Conservation (phyloP, 768 basidiomycete genomes). For the Dioszegia hungarica region DNA sequence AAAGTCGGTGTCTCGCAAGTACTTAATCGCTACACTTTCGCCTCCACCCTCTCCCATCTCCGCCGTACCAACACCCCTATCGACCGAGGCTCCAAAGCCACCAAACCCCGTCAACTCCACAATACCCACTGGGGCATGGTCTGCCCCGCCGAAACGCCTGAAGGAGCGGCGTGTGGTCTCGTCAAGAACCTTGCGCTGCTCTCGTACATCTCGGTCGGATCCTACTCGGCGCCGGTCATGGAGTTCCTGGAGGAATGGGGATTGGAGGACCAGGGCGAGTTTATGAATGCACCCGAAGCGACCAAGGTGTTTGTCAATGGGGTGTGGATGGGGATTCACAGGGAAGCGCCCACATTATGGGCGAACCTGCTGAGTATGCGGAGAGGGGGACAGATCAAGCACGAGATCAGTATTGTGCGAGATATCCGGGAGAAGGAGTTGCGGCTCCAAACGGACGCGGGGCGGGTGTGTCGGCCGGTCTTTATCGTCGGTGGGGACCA, state of each 20-base stretch:
- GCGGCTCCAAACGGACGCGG: constrained; percentile 91
- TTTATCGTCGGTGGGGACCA: constrained; percentile 68
- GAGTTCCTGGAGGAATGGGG: constrained; percentile 99
- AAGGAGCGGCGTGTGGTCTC: constrained; percentile 98
- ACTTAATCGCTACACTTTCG: constrained; percentile 96
- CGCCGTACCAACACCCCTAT: constrained; percentile 97
- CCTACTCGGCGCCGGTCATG: constrained; percentile 84
- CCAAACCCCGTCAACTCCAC: constrained; percentile 96
- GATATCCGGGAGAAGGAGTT: constrained; percentile 95
- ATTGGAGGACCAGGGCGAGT: constrained; percentile 88
- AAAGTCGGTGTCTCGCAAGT: constrained; percentile 99
- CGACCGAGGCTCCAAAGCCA: constrained; percentile 97
- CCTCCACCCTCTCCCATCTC: constrained; percentile 93
- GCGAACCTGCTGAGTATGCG: constrained; percentile 88
- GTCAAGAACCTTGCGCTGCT: constrained; percentile 98
- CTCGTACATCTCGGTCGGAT: constrained; percentile 96
- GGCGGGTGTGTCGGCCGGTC: constrained; percentile 90
- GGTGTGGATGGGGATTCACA: constrained; percentile 98
- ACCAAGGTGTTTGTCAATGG: constrained; percentile 99
- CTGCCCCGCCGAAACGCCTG: constrained; percentile 97
- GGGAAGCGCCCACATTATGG: constrained; percentile 85
- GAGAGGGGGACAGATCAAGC: constrained; percentile 87
- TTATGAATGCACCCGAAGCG: constrained; percentile 66
- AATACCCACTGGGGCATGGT: constrained; percentile 99
- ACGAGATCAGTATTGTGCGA: constrained; percentile 93